phyloP scores from a whole-genome alignment of 2,329 filamentous ascomycete genomes.

The Teratosphaeria pseudoeucalypti region DNA sequence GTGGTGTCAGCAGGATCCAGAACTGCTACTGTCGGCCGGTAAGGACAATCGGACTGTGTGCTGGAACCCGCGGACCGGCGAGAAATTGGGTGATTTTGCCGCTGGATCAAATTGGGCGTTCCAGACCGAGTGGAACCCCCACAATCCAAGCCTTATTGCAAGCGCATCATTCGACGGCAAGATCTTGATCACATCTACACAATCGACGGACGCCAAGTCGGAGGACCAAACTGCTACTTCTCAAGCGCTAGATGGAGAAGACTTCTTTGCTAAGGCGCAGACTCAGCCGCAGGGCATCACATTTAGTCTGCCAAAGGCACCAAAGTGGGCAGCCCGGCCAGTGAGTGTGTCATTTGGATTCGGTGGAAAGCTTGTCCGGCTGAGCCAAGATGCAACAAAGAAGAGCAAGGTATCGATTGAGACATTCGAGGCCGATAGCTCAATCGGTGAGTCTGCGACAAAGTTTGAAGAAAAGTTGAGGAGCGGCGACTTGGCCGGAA shows the following conservation, averaged over 20 bases:
- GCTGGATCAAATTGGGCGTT: constrained; percentile 99
- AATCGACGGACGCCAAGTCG: constrained; percentile 75
- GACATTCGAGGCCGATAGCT: constrained; percentile 78
- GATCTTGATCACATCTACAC: constrained; percentile 84
- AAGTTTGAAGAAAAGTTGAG: constrained; percentile 77
- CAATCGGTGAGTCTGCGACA: constrained; percentile 72
- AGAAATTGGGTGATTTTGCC: constrained; percentile 81
- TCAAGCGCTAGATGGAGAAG: constrained; percentile 71
- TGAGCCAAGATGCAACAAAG: constrained; percentile 53
- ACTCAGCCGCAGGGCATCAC: constrained; percentile 81
- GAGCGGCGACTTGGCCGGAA: constrained; percentile 62
- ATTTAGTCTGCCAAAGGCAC: constrained; percentile 76
- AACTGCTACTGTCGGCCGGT: constrained; percentile 81
- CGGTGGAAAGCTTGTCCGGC: constrained; percentile 78
- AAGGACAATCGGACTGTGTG: constrained; percentile 93
- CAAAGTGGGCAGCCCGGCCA: constrained; percentile 81
- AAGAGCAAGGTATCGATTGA: constrained; percentile 73
- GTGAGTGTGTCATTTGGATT: constrained; percentile 87
- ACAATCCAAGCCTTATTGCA: constrained; percentile 83
- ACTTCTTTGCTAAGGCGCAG: constrained; percentile 92
- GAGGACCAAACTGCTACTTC: constrained; percentile 52
- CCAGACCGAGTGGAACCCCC: constrained; percentile 84
- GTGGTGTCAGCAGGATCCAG: constrained; percentile 87
- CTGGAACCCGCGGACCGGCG: constrained; percentile 91
- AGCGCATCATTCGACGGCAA: constrained; percentile 97